Base-by-base conservation (phyloP, 805 yeast species). In the Sungouiozyma intestinalis region DNA sequence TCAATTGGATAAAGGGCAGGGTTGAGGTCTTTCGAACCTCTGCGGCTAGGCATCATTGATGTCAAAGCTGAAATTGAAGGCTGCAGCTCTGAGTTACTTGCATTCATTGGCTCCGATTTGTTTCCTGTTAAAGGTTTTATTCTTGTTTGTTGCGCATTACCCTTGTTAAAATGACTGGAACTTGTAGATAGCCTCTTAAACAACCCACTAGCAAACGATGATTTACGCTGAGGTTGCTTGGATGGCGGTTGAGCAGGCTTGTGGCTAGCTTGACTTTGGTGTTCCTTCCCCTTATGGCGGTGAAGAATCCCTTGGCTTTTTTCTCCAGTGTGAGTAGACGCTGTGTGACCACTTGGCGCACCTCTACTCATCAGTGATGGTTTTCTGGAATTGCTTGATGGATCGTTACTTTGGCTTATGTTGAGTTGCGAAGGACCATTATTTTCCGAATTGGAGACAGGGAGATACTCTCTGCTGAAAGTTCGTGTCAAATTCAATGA, bases 201-300 rank as follows among this genome's bases (percentile, higher is more conserved):
- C 2, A 56, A 33, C 21, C 44, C 45, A 13, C 50, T 54, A 2
- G 61, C 60, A 41, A 56, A 51, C 2, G 61, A 56, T 16, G 48
- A 44, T 42, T 56, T 56, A 32, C 59, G 49, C 29, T 51, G 44
- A 3, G 51, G 52, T 4, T 15, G 27, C 20, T 40, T 18, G 34
- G 24, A 33, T 40, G 43, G 17, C 29, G 20, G 16, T 29, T 15
- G 38, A 21, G 4, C n/a, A 36, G 9, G 32, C 21, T 9, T 13
- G 9, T 36, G 32, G 31, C 11, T 18, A 18, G 21, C 21, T n/a
- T 40, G 33, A 16, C 34, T 38, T 11, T 41, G 38, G 14, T 32
- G 27, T 24, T 38, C 17, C 20, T 39, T 36, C 31, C 3, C 16
- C 34, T 16, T 21, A 4, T 41, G 34, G 21, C 33, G 38, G 18